Percentiles rank a stretch among this genome's conserved stretches.
Conservation (phyloP, 2,329 filamentous ascomycete species). For the Xylaria sp. region DNA sequence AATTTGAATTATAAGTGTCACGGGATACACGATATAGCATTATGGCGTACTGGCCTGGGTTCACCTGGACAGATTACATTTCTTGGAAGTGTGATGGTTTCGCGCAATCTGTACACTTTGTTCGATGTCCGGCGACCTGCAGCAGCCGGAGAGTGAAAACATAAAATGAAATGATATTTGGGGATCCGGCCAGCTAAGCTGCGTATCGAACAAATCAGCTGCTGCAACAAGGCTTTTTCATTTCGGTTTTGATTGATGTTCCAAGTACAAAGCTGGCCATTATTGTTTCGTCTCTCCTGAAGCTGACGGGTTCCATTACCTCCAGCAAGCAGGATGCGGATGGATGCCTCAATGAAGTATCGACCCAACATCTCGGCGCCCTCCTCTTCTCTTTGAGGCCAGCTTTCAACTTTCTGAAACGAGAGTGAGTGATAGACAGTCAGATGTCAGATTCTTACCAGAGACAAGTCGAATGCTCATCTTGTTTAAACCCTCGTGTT, state of each 20-base stretch:
- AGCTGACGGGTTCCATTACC: background rate
- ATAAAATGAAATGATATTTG: background rate
- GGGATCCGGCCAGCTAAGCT: background rate
- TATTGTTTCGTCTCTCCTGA: background rate
- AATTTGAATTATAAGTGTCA: background rate
- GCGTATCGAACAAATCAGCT: background rate
- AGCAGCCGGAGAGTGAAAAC: no score
- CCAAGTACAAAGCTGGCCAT: background rate
- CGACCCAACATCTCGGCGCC: no score
- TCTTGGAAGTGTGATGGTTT: no score
- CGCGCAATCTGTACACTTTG: no score
- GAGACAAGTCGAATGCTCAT: slow-evolving; percentile 12
- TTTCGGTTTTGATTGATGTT: background rate
- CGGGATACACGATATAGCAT: background rate
- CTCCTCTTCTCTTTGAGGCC: no score
- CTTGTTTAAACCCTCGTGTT: slow-evolving; percentile 20
- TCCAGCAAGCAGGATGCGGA: no score
- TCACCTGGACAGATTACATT: slow-evolving; percentile 21
- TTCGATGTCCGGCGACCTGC: no score
- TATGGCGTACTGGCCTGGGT: background rate
- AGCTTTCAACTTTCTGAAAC: no score
- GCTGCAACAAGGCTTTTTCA: background rate
- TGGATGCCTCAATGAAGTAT: no score
- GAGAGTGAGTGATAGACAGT: no score
- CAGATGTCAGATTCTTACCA: no score